Percentiles rank a stretch among this genome's conserved stretches.
Conservation (phyloP, 805 yeast genomes). For the Sungouiella thailandica region DNA sequence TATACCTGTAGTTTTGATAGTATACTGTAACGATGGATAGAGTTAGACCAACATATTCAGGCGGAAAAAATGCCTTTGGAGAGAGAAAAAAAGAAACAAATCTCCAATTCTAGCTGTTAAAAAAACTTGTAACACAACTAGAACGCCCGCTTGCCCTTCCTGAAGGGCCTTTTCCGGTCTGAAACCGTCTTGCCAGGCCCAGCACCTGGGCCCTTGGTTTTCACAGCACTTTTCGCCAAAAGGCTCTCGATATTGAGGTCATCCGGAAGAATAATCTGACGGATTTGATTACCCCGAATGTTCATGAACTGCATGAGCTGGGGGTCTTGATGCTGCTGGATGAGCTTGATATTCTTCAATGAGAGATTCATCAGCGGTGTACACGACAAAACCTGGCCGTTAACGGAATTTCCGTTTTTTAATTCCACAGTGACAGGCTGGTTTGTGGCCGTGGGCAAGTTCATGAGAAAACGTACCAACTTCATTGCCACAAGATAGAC, state of each 20-base stretch:
- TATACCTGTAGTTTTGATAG: too few species aligned
- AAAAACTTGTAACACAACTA: too few species aligned
- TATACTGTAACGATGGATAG: too few species aligned
- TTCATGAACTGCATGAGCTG: slow-evolving; percentile 70
- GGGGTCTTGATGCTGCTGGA: slow-evolving; percentile 66
- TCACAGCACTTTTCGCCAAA: slow-evolving; percentile 47
- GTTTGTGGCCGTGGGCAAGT: slow-evolving; percentile 54
- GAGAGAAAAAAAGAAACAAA: too few species aligned
- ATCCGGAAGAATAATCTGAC: slow-evolving; percentile 82
- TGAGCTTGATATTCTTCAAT: slow-evolving; percentile 73
- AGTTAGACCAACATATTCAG: too few species aligned
- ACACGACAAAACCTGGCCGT: slow-evolving; percentile 81
- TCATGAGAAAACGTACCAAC: slow-evolving; percentile 75
- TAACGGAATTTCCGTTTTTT: slow-evolving; percentile 82
- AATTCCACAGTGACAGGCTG: slow-evolving; percentile 89
- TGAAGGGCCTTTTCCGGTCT: slow-evolving; percentile 14
- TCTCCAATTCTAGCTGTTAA: too few species aligned
- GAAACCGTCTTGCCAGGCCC: slow-evolving; percentile 28
- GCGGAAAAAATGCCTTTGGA: too few species aligned
- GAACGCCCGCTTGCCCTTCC: slow-evolving; percentile 13
- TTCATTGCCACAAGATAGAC: too few species aligned
- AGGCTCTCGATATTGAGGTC: slow-evolving; percentile 68
- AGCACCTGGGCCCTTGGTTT: slow-evolving; percentile 40
- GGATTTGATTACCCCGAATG: slow-evolving; percentile 82
- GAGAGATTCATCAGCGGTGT: slow-evolving; percentile 90